These are phyloP conservation scores for Phylloporus sp. DNA, from an alignment of 1,284 basidiomycete genomes.

Conservation along the genomic window DNA sequence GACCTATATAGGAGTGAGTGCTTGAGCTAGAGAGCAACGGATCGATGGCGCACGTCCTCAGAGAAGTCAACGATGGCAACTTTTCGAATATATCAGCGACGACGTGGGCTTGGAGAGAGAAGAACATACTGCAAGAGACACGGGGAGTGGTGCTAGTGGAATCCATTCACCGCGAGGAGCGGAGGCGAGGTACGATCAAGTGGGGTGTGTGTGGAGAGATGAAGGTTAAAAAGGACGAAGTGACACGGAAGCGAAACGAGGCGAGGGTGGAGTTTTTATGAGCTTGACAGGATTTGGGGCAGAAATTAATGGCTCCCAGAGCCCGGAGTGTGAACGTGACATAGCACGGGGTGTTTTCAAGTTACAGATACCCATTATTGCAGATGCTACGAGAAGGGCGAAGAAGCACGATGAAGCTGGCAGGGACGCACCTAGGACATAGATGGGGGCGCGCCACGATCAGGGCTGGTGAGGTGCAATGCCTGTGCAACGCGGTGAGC, in stretches of 20 bases:
- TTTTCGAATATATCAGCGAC: slow-evolving; percentile 34
- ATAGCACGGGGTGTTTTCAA: slow-evolving; percentile 18
- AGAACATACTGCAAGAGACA: slow-evolving; percentile 70
- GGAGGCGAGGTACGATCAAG: slow-evolving; percentile 7
- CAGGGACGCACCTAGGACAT: slow-evolving; percentile 14
- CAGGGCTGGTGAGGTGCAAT: slow-evolving; percentile 16
- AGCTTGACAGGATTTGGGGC: slow-evolving; percentile 10
- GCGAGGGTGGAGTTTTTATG: slow-evolving; percentile 27
- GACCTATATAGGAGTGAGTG: slow-evolving; percentile 46
- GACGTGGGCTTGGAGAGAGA: slow-evolving; percentile 5
- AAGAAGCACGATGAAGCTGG: slow-evolving; percentile 3
- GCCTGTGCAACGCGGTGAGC: slow-evolving; percentile 24
- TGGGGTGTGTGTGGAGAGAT: neutral
- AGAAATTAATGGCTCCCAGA: slow-evolving; percentile 18
- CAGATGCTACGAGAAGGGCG: slow-evolving; percentile 6
- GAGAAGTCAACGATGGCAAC: slow-evolving; percentile 79
- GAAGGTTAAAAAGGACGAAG: slow-evolving; percentile 1
- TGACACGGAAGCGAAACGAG: neutral
- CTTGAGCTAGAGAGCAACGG: neutral
- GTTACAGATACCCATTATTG: slow-evolving; percentile 3
- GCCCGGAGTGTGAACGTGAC: slow-evolving; percentile 21
- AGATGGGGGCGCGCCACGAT: slow-evolving; percentile 28
- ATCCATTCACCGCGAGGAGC: slow-evolving; percentile 31
- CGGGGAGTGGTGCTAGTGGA: slow-evolving; percentile 47
- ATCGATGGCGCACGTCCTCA: slow-evolving; percentile 53